These are phyloP conservation scores for Thelephora terrestris DNA, from an alignment of 1,284 basidiomycete species.

Conservation along the genomic window DNA sequence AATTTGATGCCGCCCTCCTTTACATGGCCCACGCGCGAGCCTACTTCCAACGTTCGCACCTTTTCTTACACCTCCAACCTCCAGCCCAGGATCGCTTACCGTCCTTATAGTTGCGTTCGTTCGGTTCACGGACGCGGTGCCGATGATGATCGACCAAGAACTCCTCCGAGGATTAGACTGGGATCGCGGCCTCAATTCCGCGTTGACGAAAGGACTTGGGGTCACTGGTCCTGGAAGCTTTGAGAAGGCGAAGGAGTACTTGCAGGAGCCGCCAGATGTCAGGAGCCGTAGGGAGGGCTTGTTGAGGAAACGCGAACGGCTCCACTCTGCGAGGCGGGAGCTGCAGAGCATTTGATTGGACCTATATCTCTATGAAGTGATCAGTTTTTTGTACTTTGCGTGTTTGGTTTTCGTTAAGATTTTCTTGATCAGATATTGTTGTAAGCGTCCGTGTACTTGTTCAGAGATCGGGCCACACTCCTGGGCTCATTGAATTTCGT, in stretches of 20 bases:
- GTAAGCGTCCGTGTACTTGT: no score
- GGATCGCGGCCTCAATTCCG: conserved; percentile 29
- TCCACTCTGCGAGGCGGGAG: conserved; percentile 38
- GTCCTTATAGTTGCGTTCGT: conserved; percentile 49
- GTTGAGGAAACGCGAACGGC: conserved; percentile 39
- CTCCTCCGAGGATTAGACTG: conserved; percentile 38
- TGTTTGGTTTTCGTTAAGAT: no score
- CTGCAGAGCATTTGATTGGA: conserved; percentile 17
- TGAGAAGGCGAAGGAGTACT: conserved; percentile 38
- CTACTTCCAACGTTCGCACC: conserved; percentile 53
- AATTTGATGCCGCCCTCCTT: conserved; percentile 39
- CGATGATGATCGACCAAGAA: conserved; percentile 52
- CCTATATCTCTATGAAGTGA: no score
- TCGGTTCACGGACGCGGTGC: conserved; percentile 54
- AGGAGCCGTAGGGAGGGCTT: conserved; percentile 37
- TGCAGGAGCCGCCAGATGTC: conserved; percentile 39
- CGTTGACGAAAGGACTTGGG: conserved; percentile 32
- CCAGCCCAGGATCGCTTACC: not conserved
- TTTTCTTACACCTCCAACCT: not conserved
- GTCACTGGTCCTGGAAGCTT: conserved; percentile 35
- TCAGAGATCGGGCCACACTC: no score
- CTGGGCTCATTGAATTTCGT: no score
- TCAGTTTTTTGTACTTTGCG: no score
- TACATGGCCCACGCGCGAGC: conserved; percentile 67
- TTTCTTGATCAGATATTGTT: no score